Evolutionary conservation across 768 basidiomycete genomes (phyloP), one percentile per base, ranked within the genome.

Genomic region (Neoboletus magnificus): DNA sequence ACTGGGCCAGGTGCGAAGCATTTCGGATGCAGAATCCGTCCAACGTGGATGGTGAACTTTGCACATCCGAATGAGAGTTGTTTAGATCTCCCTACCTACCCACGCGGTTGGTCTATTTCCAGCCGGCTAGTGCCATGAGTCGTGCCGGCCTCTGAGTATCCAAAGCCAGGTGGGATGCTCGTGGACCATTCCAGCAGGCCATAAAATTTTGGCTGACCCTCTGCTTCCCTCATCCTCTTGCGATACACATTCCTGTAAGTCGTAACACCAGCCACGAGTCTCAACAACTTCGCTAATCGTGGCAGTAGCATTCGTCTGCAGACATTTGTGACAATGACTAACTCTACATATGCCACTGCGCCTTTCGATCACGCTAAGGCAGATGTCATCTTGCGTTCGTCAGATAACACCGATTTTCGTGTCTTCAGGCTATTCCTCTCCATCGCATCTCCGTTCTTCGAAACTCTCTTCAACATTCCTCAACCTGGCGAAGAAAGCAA

Each of bases 381-480:
- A 5, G 60, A 69, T 29, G 27, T 71, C 35, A 62, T 70, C 27
- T 33, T 71, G 11, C 69, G 59, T 7, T 65, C 66, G 20, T 63
- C 61, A 6, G 68, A 71, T 57, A 57, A 60, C 9, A 47, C 71
- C 36, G 64, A 76, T 49, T 63, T 74, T 45, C 64, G 59, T 11
- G 49, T 71, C 13, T 71, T 73, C 59, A 73, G 62, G 18, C 55
- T 63, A 6, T 66, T 75, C 39, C 70, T 75, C 20, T 62, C 65
- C 13, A 63, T 73, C 18, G 63, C 73, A 0, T 76, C 75, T 12
- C 63, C 71, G 0, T 63, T 71, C 56, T 77, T 74, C 55, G 58
- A 66, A 30, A 55, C 60, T 22, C 63, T 76, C 50, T 71, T 75
- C 45, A 37, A 55, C n/a, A 50, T 71, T 9, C 68, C 70, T 3